Percentiles rank a stretch among this genome's conserved stretches.
phyloP scores from a whole-genome alignment of 2,329 filamentous ascomycete species.

The Colletotrichum australisinense region DNA sequence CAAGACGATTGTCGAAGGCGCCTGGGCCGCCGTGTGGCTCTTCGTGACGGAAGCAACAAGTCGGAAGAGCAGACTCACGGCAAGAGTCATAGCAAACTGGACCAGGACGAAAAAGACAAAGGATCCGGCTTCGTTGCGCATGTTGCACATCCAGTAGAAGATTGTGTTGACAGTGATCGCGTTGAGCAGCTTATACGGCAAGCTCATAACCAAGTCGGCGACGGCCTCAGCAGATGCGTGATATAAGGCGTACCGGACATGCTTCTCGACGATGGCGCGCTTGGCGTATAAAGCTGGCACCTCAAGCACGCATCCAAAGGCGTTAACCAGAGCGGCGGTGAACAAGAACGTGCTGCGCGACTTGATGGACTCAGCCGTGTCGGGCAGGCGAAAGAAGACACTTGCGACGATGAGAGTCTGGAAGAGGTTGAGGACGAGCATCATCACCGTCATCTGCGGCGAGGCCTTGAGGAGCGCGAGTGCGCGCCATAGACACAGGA shows the following conservation, averaged over 20 bases:
- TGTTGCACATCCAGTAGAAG: conserved; percentile 47
- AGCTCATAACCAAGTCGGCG: conserved; percentile 51
- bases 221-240: conserved; percentile 47
- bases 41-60: conserved; percentile 74
- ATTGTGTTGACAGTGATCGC: conserved; percentile 62
- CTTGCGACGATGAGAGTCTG: conserved; percentile 74
- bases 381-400: conserved; percentile 73
- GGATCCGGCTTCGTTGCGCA: conserved; percentile 42
- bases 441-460: conserved; percentile 36
- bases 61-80: conserved; percentile 72
- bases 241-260: conserved; percentile 47
- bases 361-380: conserved; percentile 69
- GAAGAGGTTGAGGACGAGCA: conserved; percentile 53
- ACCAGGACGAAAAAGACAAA: conserved; percentile 76
- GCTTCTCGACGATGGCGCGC: conserved; percentile 45
- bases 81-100: conserved; percentile 68
- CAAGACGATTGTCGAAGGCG: conserved; percentile 23
- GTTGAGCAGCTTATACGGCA: conserved; percentile 61
- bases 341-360: conserved; percentile 46
- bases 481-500: conserved; percentile 38
- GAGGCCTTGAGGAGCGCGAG: conserved; percentile 35
- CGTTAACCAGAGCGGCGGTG: conserved; percentile 51
- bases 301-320: conserved; percentile 55
- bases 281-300: conserved; percentile 45
- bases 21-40: conserved; percentile 42